These are phyloP conservation scores for Colletotrichum somersetense DNA, from an alignment of 2,329 filamentous ascomycete genomes.

Conservation along the genomic window DNA sequence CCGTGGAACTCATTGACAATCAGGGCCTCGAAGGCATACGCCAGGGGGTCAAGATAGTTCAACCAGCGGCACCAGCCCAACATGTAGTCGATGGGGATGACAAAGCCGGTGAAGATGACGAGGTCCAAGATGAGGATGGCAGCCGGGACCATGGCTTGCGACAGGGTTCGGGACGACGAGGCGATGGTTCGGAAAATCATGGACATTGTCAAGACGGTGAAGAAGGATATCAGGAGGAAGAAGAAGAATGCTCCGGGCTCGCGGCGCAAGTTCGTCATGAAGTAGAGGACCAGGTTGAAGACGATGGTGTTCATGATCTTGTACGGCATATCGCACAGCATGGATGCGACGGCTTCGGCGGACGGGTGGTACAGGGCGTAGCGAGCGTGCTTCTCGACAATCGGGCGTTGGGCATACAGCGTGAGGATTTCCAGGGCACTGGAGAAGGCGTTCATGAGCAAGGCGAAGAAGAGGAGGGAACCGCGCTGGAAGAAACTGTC, in stretches of 20 bases:
- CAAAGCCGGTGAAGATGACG: conserved; percentile 79
- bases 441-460: conserved; percentile 87
- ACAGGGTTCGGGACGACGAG: conserved; percentile 78
- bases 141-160: conserved; percentile 72
- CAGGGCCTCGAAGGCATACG: conserved; percentile 83
- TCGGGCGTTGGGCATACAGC: conserved; percentile 88
- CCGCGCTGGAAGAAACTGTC: conserved; percentile 83
- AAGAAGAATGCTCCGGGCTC: conserved; percentile 85
- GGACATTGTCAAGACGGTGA: conserved; percentile 81
- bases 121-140: conserved; percentile 74
- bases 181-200: conserved; percentile 88
- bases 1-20: conserved; percentile 86
- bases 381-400: conserved; percentile 89
- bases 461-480: conserved; percentile 87
- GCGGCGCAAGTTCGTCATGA: conserved; percentile 85
- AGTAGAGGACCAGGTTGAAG: conserved; percentile 88
- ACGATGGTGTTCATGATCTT: conserved; percentile 80
- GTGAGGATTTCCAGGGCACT: conserved; percentile 87
- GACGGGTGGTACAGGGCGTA: conserved; percentile 93
- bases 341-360: conserved; percentile 87
- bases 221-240: conserved; percentile 82
- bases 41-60: conserved; percentile 82
- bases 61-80: conserved; percentile 86
- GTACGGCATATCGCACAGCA: conserved; percentile 88
- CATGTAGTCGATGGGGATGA: conserved; percentile 77